Evolutionary conservation across 495 filamentous ascomycete genomes (phyloP).

Genomic region (Talaromyces wortmannii): DNA sequence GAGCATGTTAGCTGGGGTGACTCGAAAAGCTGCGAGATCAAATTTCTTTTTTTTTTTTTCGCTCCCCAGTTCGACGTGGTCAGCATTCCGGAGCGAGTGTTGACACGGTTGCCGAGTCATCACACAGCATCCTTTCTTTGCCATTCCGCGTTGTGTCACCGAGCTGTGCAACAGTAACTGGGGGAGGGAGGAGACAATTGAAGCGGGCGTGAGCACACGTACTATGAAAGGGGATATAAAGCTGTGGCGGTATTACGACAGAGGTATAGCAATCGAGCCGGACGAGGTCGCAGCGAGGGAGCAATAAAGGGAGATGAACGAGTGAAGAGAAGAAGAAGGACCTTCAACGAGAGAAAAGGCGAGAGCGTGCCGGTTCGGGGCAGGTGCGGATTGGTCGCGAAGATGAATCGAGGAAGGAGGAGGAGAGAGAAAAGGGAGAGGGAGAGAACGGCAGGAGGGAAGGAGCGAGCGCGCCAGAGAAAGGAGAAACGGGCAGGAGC

Average conservation of each 20-base stretch:
- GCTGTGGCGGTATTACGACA: no score
- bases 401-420: slow-evolving; percentile 17
- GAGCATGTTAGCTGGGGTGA: slow-evolving; percentile 11
- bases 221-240: slow-evolving; percentile 17
- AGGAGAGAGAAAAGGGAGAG: slow-evolving; percentile 22
- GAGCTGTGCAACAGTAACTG: no score
- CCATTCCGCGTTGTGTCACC: no score
- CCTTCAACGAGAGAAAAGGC: slow-evolving; percentile 27
- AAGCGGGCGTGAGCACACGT: slow-evolving; percentile 19
- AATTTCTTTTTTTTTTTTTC: no score
- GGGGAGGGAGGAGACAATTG: slow-evolving; percentile 10
- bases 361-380: slow-evolving; percentile 9
- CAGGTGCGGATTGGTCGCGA: slow-evolving; percentile 16
- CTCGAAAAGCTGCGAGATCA: no score
- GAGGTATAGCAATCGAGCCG: not conserved
- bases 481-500: slow-evolving; percentile 17
- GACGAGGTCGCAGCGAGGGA: not conserved
- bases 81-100: not conserved
- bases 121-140: not conserved
- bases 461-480: slow-evolving; percentile 18
- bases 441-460: slow-evolving; percentile 16
- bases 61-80: not conserved
- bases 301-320: slow-evolving; percentile 10
- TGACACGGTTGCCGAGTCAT: not conserved
- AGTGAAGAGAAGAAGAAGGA: slow-evolving; percentile 23